Conservation (phyloP, 208 protist genomes). For the Naegleria lovaniensis region DNA sequence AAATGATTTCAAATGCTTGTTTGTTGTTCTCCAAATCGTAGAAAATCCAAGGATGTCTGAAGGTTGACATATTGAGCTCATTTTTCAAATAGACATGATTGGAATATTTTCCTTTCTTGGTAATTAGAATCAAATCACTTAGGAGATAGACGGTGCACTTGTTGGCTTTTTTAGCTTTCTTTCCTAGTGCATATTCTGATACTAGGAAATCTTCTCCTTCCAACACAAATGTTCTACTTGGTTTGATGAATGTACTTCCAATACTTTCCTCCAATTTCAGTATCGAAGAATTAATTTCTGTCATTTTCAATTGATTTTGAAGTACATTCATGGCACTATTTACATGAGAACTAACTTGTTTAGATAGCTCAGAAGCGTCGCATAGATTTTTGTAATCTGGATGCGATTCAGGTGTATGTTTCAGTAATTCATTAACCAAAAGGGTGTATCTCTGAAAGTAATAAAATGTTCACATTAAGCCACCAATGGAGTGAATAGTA, state of each 20-base stretch:
- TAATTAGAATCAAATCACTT: background rate
- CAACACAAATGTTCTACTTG: background rate
- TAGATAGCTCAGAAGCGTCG: background rate
- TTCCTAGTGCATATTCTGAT: background rate
- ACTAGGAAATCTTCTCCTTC: background rate
- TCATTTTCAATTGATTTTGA: background rate
- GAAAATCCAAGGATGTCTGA: background rate
- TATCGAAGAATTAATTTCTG: background rate
- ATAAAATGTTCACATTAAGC: no score
- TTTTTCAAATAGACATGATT: background rate
- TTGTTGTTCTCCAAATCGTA: background rate
- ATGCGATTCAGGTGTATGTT: background rate
- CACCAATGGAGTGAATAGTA: no score
- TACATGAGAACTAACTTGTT: background rate
- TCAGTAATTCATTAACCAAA: background rate
- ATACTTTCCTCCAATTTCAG: background rate
- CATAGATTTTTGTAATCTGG: background rate
- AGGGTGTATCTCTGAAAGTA: background rate
- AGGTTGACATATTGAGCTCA: background rate
- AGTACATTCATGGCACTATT: background rate
- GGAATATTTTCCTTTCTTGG: background rate
- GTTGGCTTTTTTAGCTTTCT: background rate
- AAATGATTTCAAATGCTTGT: background rate
- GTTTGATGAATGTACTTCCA: background rate
- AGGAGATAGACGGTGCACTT: background rate